Base-by-base conservation (phyloP, 164 flowering plant species). In the Nymphaea colorata region DNA sequence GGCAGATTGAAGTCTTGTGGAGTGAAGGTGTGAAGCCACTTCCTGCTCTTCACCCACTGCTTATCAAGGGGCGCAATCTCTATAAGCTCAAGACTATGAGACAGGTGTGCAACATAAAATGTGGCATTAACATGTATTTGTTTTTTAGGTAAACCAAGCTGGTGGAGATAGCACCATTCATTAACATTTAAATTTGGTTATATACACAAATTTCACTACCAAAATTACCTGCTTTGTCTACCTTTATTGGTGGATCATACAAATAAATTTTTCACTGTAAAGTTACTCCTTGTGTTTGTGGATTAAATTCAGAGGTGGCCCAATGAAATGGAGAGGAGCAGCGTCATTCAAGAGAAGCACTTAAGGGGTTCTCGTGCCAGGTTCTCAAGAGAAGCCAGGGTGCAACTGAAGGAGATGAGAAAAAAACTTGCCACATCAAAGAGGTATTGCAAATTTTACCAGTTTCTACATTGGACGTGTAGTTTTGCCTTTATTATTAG, bases 21-120 rank as follows among this genome's bases (percentile, higher is more conserved):
- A 89, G 97, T 79, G 87, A 78, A 77, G 97, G 97, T 45, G 80
- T 72, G 69, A 86, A 82, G 66, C 82, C 84, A 67, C 77, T 86
- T 42, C 89, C 90, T 74, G 86, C 93, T 47, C 90, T 91, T 63
- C 83, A 82, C 72, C 95, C 93, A 43, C 84, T 91, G 4, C 83
- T 89, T 12, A 84, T 91, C 43, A 91, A 91, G 78, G 97, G 97
- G 43, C 83, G 97, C 72, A 89, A 91, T 69, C 93, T 91, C 18
- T 91, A 91, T 67, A 73, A 81, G n/a, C 70, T 85, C 57, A 79
- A 85, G 69, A 89, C 90, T 57, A 57, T 83, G 82, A 81, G 96
- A 76, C 96, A 87, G 96, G 98, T 89, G 41, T 51, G 73, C 59
- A 4, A 36, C 14, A 59, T 12, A 0, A 17, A 16, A 4, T 14